A percentile compares a stretch with the other conserved stretches of the same genome.
Conservation (phyloP, 129 eudicot species). For the Centaurea solstitialis region DNA sequence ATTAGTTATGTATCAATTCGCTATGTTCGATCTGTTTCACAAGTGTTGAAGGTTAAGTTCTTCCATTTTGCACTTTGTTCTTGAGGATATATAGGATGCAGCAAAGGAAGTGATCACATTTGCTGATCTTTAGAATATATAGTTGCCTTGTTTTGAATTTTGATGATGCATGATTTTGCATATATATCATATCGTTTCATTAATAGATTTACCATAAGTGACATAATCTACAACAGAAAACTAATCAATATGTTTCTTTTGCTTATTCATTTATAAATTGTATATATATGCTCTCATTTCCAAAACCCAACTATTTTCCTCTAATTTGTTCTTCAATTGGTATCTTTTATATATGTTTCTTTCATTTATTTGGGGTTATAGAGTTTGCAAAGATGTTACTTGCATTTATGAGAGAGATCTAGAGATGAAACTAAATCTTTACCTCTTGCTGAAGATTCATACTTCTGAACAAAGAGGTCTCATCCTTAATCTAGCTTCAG, state of each 20-base stretch:
- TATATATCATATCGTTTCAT: neutral
- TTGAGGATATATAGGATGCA: neutral
- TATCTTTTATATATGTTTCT: neutral
- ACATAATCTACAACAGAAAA: neutral
- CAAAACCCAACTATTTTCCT: neutral
- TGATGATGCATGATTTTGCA: neutral
- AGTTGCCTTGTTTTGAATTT: neutral
- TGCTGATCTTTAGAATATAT: neutral
- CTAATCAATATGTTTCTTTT: neutral
- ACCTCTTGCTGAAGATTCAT: constrained; percentile 7
- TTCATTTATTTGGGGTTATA: neutral
- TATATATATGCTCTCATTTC: neutral
- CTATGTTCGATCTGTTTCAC: neutral
- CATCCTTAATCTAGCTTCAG: neutral
- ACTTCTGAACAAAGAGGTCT: neutral
- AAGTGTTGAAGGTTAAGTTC: neutral
- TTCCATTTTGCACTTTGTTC: neutral
- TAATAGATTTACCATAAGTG: neutral
- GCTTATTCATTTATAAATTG: neutral
- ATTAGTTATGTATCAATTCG: neutral
- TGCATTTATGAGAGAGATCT: neutral
- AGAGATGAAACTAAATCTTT: neutral
- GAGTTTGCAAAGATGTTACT: neutral
- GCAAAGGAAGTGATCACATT: neutral
- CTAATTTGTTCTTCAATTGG: neutral